A percentile compares a stretch with the other conserved stretches of the same genome.
These are phyloP conservation scores for Ambrosiella cleistominuta DNA, from an alignment of 2,329 filamentous ascomycete species.

Conservation along the genomic window DNA sequence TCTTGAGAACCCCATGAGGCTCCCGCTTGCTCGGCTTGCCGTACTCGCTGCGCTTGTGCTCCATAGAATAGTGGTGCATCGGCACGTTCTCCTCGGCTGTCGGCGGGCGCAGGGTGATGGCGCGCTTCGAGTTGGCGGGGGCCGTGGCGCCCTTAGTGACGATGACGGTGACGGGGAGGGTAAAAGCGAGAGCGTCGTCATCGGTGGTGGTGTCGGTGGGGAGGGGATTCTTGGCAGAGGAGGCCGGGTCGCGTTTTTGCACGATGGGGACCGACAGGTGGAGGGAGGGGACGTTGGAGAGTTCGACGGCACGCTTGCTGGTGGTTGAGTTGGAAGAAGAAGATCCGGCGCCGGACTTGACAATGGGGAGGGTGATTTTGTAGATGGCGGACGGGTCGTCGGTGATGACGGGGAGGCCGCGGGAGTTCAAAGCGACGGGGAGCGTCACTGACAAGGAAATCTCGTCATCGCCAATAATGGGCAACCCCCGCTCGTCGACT, in stretches of 20 bases:
- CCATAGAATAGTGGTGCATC: constrained; percentile 2
- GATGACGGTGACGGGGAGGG: constrained; percentile 10
- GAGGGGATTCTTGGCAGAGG: neutral
- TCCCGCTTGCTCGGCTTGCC: constrained; percentile 3
- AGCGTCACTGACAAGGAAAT: constrained; percentile 9
- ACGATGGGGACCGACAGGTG: constrained; percentile 6
- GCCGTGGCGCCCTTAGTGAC: constrained; percentile 4
- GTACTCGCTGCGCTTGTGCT: constrained; percentile 5
- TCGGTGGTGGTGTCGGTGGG: constrained; percentile 1
- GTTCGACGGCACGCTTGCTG: neutral
- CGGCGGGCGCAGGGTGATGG: constrained; percentile 9
- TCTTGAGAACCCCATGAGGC: constrained; percentile 15
- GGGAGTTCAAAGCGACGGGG: constrained; percentile 8
- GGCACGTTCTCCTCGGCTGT: constrained; percentile 8
- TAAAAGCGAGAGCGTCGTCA: constrained; percentile 8
- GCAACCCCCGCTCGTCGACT: constrained; percentile 4
- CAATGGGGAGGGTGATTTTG: constrained; percentile 9
- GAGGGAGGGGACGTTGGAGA: constrained; percentile 1
- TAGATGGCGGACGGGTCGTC: constrained; percentile 10
- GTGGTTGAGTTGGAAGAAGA: neutral
- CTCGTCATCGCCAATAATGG: constrained; percentile 3
- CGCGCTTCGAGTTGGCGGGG: neutral
- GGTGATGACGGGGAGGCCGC: constrained; percentile 9
- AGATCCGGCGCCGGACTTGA: neutral
- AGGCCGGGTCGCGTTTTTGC: neutral